A percentile compares a stretch with the other conserved stretches of the same genome.
Evolutionary conservation across 352 stramenopile genomes (phyloP).

Genomic region (Pythium brachiatum): DNA sequence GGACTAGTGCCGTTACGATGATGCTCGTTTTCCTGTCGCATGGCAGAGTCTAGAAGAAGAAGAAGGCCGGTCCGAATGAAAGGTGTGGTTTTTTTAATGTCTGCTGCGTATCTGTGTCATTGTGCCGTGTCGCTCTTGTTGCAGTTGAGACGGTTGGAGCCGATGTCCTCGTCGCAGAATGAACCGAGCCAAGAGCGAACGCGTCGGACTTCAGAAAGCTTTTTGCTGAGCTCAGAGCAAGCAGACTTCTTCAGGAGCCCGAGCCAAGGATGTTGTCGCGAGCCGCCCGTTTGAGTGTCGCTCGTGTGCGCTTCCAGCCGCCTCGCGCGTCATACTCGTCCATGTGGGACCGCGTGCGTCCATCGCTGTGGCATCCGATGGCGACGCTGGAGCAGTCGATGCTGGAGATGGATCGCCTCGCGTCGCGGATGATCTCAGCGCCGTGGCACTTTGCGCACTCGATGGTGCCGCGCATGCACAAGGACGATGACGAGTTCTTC

Average conservation of each 20-base stretch:
- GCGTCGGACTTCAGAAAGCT: too few relatives aligned
- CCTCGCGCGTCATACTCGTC: constrained; percentile 39
- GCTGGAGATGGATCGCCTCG: constrained; percentile 45
- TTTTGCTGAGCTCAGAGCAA: not conserved
- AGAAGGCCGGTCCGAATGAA: not conserved
- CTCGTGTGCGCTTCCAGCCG: not conserved
- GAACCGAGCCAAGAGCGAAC: not conserved
- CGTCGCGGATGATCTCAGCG: constrained; percentile 25
- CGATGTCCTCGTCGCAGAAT: not conserved
- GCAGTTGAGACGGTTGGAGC: not conserved
- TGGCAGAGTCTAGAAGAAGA: constrained; percentile 9
- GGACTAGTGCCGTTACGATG: constrained; percentile 27
- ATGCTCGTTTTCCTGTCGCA: constrained; percentile 4
- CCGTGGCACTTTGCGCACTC: constrained; percentile 25
- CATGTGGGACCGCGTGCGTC: constrained; percentile 75
- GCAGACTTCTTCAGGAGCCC: not conserved
- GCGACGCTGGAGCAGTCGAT: constrained; percentile 69
- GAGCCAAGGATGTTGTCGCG: not conserved
- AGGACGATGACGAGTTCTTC: constrained; percentile 75
- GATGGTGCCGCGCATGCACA: constrained; percentile 23
- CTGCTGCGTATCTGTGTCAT: too few relatives aligned
- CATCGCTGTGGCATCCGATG: constrained; percentile 77
- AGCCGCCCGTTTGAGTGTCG: not conserved
- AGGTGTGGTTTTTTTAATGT: not conserved
- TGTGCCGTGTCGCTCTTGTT: not conserved